Conservation (phyloP, 1,284 basidiomycete species). For the Ustanciosporium gigantosporum region DNA sequence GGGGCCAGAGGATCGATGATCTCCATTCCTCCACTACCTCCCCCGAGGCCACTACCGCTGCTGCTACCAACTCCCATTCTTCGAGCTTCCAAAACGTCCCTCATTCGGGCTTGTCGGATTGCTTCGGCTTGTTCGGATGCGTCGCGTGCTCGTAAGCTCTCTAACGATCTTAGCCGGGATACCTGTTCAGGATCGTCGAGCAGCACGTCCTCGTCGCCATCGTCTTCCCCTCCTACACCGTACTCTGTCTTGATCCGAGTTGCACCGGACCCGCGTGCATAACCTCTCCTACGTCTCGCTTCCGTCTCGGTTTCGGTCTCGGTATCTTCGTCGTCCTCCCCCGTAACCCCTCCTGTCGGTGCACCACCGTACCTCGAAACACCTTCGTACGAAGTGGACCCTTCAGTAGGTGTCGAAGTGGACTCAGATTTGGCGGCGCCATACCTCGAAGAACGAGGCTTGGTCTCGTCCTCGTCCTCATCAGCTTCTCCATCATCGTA, state of each 20-base stretch:
- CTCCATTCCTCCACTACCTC: constrained; percentile 11
- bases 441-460: neutral
- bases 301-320: constrained; percentile 30
- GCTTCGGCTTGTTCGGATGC: constrained; percentile 34
- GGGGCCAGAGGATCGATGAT: constrained; percentile 24
- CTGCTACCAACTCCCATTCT: constrained; percentile 29
- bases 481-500: neutral
- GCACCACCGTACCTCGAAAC: too few relatives aligned
- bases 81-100: constrained; percentile 35
- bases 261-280: constrained; percentile 3
- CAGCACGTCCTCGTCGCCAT: neutral
- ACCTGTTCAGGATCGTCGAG: constrained; percentile 8
- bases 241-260: constrained; percentile 29
- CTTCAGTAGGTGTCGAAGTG: constrained; percentile 5
- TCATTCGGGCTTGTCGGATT: constrained; percentile 26
- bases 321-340: constrained; percentile 11
- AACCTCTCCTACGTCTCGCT: neutral
- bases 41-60: neutral
- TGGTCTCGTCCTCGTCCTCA: neutral
- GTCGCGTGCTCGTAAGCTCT: constrained; percentile 39
- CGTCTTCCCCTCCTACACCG: constrained; percentile 2
- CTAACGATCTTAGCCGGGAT: constrained; percentile 19
- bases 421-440: constrained; percentile 6
- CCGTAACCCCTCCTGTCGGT: neutral
- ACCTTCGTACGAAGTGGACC: constrained; percentile 5